Evolutionary conservation across 2,329 filamentous ascomycete species (phyloP).

Genomic region (Aspergillus ochraceoroseus): DNA sequence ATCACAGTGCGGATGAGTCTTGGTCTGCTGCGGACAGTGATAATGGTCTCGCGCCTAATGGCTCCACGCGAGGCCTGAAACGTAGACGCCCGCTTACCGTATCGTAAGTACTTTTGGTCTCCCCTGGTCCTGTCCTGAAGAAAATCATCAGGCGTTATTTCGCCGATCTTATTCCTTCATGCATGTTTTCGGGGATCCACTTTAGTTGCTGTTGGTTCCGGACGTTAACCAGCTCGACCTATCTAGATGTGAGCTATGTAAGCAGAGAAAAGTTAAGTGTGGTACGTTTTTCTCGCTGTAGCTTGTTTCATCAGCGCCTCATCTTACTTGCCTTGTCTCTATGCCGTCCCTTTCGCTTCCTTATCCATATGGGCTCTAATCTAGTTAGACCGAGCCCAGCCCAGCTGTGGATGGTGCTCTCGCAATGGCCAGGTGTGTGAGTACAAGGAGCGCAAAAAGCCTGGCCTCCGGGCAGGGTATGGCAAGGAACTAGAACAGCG

Average conservation of each 20-base stretch:
- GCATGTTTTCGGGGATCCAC: neutral
- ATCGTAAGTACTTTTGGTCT: constrained; percentile 30
- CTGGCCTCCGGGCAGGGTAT: constrained; percentile 61
- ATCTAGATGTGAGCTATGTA: constrained; percentile 42
- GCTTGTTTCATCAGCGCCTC: neutral
- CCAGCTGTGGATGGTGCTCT: constrained; percentile 65
- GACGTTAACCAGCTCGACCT: constrained; percentile 21
- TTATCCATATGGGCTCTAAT: no score
- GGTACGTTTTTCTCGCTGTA: constrained; percentile 30
- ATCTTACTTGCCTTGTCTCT: no score
- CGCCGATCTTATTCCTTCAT: neutral
- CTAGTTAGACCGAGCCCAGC: constrained; percentile 48
- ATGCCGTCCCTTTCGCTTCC: no score
- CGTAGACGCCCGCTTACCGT: constrained; percentile 39
- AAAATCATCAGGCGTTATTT: neutral
- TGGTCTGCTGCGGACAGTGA: constrained; percentile 37
- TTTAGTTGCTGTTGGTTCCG: neutral
- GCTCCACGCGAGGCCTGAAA: constrained; percentile 31
- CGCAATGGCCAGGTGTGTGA: constrained; percentile 63
- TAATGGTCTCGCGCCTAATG: constrained; percentile 28
- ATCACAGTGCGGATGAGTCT: constrained; percentile 33
- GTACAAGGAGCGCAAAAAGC: constrained; percentile 67
- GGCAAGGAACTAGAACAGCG: constrained; percentile 69
- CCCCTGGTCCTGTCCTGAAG: neutral
- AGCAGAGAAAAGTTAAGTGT: constrained; percentile 45